Conservation (phyloP, 495 filamentous ascomycete species). For the Penicilliopsis zonata region DNA sequence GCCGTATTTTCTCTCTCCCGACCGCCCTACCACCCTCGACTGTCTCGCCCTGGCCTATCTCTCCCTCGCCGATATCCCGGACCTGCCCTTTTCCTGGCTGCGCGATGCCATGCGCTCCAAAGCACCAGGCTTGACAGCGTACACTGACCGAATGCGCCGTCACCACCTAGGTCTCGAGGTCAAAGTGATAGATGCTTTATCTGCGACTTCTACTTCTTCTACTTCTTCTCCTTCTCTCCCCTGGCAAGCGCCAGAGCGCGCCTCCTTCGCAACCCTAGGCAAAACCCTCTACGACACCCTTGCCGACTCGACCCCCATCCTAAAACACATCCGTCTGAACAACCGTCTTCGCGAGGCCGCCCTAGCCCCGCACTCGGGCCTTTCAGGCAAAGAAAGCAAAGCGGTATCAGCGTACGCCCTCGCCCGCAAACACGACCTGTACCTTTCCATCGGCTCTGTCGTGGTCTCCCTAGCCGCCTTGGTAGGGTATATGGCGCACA, state of each 20-base stretch:
- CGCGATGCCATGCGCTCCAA: conserved; percentile 45
- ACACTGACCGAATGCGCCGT: conserved; percentile 34
- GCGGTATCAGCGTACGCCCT: conserved; percentile 15
- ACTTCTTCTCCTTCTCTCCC: no score
- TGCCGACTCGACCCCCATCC: conserved; percentile 28
- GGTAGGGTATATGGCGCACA: conserved; percentile 28
- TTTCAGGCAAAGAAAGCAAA: conserved; percentile 14
- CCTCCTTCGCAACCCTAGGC: conserved; percentile 21
- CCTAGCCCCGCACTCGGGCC: conserved; percentile 14
- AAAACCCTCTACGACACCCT: conserved; percentile 24
- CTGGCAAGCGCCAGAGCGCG: conserved; percentile 24
- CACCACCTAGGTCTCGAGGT: conserved; percentile 25
- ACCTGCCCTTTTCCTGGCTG: conserved; percentile 63
- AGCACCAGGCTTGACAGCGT: conserved; percentile 40
- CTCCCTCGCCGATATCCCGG: conserved; percentile 55
- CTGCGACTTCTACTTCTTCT: no score
- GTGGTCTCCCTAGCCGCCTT: conserved; percentile 23
- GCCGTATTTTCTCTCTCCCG: conserved; percentile 38
- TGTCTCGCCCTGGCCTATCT: conserved; percentile 72
- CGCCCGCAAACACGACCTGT: conserved; percentile 21
- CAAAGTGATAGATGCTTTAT: conserved; percentile 11
- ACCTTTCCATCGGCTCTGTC: conserved; percentile 24
- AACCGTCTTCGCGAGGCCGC: conserved; percentile 21
- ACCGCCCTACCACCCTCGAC: conserved; percentile 50
- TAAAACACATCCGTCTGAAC: conserved; percentile 24